phyloP scores from a whole-genome alignment of 140 eudicot species.

The Artemisia princeps region DNA sequence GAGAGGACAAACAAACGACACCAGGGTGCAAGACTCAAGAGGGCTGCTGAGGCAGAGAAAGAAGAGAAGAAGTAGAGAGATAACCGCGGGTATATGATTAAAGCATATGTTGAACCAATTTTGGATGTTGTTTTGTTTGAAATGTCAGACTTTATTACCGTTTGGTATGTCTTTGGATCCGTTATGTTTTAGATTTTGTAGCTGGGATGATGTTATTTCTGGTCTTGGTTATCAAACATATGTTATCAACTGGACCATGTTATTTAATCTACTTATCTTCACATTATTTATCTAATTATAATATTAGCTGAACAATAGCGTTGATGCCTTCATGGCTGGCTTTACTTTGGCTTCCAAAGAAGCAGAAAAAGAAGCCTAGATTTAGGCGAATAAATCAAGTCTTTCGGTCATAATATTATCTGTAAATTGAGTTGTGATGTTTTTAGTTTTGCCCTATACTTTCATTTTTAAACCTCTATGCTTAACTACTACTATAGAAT shows the following conservation, averaged over 20 bases:
- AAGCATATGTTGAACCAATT: conserved; percentile 23
- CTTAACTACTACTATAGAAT: too few species aligned
- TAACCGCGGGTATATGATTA: neutral
- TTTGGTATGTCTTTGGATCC: conserved; percentile 16
- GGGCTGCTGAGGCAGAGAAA: conserved; percentile 51
- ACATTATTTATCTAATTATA: too few species aligned
- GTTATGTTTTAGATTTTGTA: conserved; percentile 23
- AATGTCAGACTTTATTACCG: conserved; percentile 12
- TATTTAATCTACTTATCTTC: neutral
- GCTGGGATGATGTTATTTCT: neutral
- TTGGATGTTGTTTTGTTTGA: conserved; percentile 25
- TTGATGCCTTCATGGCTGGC: too few species aligned
- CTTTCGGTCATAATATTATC: too few species aligned
- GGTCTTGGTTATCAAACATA: conserved; percentile 12
- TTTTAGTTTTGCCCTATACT: too few species aligned
- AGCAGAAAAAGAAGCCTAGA: too few species aligned
- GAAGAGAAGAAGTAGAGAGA: conserved; percentile 49
- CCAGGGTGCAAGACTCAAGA: conserved; percentile 43
- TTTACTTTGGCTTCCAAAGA: too few species aligned
- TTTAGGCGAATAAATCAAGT: too few species aligned
- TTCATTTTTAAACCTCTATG: too few species aligned
- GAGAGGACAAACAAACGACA: conserved; percentile 45
- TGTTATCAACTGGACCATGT: neutral
- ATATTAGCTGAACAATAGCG: too few species aligned
- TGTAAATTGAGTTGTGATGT: too few species aligned